These are phyloP conservation scores for Aspergillus olivimuriae DNA, from an alignment of 495 filamentous ascomycete species.

Conservation along the genomic window DNA sequence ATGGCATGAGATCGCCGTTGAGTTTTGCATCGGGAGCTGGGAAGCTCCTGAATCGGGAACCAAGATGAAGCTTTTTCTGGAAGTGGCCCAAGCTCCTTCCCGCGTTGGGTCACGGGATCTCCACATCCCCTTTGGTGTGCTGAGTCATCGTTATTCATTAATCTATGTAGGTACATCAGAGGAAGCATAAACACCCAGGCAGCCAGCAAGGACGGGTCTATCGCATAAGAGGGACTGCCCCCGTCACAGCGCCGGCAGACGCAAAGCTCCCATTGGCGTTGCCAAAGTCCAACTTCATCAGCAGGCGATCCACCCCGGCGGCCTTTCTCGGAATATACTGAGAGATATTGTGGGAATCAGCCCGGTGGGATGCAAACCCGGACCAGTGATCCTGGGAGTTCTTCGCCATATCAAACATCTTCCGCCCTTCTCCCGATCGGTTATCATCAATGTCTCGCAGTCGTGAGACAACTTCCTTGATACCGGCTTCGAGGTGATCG, in stretches of 20 bases:
- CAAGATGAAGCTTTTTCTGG: background rate
- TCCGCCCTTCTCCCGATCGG: slow-evolving; percentile 38
- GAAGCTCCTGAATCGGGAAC: background rate
- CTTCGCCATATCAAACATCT: slow-evolving; percentile 25
- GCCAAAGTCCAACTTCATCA: slow-evolving; percentile 83
- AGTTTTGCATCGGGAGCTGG: no score
- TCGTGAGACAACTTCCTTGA: slow-evolving; percentile 54
- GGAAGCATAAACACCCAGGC: no score
- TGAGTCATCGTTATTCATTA: no score
- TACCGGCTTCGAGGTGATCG: slow-evolving; percentile 38
- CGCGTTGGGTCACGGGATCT: background rate
- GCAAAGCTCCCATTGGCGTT: slow-evolving; percentile 25
- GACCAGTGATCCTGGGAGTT: slow-evolving; percentile 12
- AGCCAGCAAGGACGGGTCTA: no score
- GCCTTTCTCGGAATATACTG: slow-evolving; percentile 57
- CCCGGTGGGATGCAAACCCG: slow-evolving; percentile 5
- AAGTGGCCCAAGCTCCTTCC: no score
- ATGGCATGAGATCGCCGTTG: background rate
- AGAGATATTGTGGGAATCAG: slow-evolving; percentile 3
- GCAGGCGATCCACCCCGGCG: slow-evolving; percentile 68
- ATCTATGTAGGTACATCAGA: no score
- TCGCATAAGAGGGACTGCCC: no score
- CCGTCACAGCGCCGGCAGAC: slow-evolving; percentile 2
- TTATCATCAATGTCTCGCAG: slow-evolving; percentile 54
- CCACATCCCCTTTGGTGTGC: no score